Base-by-base conservation (phyloP, 306 rosid genomes). In the Astragalus membranaceus region DNA sequence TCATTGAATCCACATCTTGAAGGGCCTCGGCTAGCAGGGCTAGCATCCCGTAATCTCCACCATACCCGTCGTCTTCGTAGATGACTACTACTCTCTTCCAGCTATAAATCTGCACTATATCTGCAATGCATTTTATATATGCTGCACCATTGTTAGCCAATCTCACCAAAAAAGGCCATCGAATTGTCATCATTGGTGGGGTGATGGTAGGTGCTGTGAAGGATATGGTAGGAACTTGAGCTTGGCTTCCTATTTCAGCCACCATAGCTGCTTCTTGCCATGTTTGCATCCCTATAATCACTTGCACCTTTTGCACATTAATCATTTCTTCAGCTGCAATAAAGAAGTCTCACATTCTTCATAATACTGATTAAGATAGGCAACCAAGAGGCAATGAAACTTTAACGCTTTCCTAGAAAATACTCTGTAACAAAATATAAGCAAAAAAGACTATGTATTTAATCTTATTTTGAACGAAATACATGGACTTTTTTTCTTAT, bases 1-100 rank as follows among this genome's bases (percentile, higher is more conserved):
- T 84, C 67, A 60, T 79, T 1, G 88, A 65, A 73, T 80, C 82
- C 16, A 68, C 53, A 3, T 70, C 75, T 63, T 74, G 87, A 30
- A 90, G 88, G 42, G 92, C 88, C 85, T 88, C 88, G 43, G 80
- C 74, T 67, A 90, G 75, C 42, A 79, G 81, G 23, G 84, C 56
- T 36, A 82, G 41, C 72, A 52, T 75, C 2, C 91, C 92, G 8
- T 76, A 59, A 66, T 86, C 82, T 36, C 88, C 83, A n/a, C 83
- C 82, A n/a, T 69, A 81, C 7, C 59, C 77, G 42, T 83, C 85
- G 47, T 79, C 86, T 75, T 85, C 93, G 12, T 85, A 83, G 35
- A 88, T 79, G 12, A 17, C 89, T 48, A 83, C 56, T 17, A 88
- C 88, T 80, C 48, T 79, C 61, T 74, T 73, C 93, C 93, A 88